A percentile compares a stretch with the other conserved stretches of the same genome.
phyloP scores from a whole-genome alignment of 2,329 filamentous ascomycete species.

The Venturia oleaginea region DNA sequence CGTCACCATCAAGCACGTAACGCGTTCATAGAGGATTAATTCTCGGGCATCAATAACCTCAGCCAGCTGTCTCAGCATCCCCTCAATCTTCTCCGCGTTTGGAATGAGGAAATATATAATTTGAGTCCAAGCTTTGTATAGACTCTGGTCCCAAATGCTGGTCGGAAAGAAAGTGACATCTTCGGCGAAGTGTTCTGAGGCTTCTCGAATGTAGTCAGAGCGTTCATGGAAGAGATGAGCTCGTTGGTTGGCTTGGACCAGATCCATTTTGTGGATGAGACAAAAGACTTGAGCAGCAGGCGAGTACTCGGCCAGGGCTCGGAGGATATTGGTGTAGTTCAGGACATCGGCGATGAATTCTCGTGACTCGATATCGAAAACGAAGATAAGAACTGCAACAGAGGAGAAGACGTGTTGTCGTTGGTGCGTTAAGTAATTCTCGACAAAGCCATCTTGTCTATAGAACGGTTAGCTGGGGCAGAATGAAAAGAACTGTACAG shows the following conservation, averaged over 20 bases:
- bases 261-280: conserved; percentile 97
- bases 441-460: conserved; percentile 95
- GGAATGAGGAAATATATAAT: conserved; percentile 98
- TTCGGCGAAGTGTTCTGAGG: conserved; percentile 59
- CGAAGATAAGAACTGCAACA: conserved; percentile 95
- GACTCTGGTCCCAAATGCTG: conserved; percentile 95
- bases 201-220: conserved; percentile 64
- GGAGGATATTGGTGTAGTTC: conserved; percentile 85
- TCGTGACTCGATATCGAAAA: conserved; percentile 95
- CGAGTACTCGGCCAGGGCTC: conserved; percentile 79
- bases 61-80: conserved; percentile 72
- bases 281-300: conserved; percentile 78
- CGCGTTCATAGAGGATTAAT: conserved; percentile 87
- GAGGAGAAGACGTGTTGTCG: conserved; percentile 94
- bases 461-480: not conserved
- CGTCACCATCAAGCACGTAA: conserved; percentile 93
- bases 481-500: not conserved
- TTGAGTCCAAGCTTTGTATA: conserved; percentile 97
- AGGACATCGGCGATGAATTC: conserved; percentile 89
- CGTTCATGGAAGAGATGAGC: conserved; percentile 79
- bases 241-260: conserved; percentile 72
- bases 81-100: conserved; percentile 80
- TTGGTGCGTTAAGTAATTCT: conserved; percentile 94
- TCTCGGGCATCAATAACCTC: conserved; percentile 86
- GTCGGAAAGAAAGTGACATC: conserved; percentile 78